Evolutionary conservation across 257 asterid species (phyloP).

Genomic region (Solanum pennellii): DNA sequence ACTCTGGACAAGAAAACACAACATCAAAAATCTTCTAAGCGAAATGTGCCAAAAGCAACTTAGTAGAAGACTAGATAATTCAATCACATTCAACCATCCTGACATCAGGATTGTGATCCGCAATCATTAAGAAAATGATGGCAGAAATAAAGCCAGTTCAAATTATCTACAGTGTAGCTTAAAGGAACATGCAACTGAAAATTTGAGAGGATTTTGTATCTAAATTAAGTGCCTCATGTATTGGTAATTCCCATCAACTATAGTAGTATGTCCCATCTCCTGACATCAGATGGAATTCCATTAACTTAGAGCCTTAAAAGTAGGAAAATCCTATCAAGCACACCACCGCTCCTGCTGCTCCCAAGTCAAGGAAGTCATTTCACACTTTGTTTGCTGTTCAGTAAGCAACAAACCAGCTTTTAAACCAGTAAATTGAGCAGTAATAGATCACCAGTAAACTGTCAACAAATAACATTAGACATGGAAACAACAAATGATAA

Average conservation of each 20-base stretch:
- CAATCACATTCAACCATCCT: background rate
- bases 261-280: background rate
- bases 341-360: background rate
- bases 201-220: background rate
- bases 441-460: background rate
- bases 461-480: background rate
- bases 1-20: constrained; percentile 34
- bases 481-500: background rate
- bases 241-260: background rate
- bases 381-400: background rate
- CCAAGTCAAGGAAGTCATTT: background rate
- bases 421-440: background rate
- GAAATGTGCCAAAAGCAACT: background rate
- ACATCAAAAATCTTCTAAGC: background rate
- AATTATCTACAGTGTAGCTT: background rate
- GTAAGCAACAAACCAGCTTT: background rate
- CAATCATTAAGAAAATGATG: background rate
- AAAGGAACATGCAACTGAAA: background rate
- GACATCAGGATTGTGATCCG: background rate
- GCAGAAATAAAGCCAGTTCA: background rate
- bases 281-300: background rate
- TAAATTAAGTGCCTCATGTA: background rate
- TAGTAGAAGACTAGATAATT: background rate
- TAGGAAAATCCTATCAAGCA: background rate
- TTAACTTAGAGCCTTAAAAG: background rate